phyloP scores from a whole-genome alignment of 1,139 yeast genomes.

The Taphrina pruni region DNA sequence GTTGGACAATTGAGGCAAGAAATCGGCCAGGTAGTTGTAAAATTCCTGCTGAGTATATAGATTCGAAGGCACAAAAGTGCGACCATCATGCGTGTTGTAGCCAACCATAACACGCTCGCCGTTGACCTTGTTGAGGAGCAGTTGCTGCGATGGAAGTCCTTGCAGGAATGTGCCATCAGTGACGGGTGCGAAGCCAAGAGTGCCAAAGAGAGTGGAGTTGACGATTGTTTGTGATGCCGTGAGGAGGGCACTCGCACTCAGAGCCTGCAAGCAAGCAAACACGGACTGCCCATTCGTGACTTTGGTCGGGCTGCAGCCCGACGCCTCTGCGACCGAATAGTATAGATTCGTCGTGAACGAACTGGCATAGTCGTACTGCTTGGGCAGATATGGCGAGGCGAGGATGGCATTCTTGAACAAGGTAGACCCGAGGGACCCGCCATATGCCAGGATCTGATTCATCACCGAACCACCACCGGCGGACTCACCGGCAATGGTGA shows the following conservation, averaged over 20 bases:
- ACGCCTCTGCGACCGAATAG: not conserved
- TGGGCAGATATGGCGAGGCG: constrained; percentile 22
- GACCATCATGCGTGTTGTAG: not conserved
- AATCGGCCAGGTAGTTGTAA: not conserved
- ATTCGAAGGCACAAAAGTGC: not conserved
- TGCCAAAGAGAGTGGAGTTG: not conserved
- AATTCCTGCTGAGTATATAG: not conserved
- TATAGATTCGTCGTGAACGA: not conserved
- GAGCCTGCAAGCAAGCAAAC: not conserved
- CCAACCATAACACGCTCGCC: not conserved
- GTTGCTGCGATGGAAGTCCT: not conserved
- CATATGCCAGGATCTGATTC: constrained; percentile 17
- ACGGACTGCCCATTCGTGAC: not conserved
- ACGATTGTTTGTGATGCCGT: not conserved
- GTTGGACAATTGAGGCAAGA: not conserved
- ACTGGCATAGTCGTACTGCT: constrained; percentile 5
- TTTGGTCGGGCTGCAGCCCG: not conserved
- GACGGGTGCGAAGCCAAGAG: constrained; percentile 13
- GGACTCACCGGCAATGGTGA: constrained; percentile 54
- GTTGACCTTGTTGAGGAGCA: not conserved
- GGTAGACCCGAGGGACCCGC: constrained; percentile 1
- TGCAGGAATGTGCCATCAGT: constrained; percentile 14
- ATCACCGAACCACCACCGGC: constrained; percentile 53
- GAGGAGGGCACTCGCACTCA: not conserved
- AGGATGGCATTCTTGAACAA: constrained; percentile 5